Evolutionary conservation across 2,329 filamentous ascomycete genomes (phyloP), one percentile per base, ranked within the genome.

Genomic region (Boeremia lycopersici): DNA sequence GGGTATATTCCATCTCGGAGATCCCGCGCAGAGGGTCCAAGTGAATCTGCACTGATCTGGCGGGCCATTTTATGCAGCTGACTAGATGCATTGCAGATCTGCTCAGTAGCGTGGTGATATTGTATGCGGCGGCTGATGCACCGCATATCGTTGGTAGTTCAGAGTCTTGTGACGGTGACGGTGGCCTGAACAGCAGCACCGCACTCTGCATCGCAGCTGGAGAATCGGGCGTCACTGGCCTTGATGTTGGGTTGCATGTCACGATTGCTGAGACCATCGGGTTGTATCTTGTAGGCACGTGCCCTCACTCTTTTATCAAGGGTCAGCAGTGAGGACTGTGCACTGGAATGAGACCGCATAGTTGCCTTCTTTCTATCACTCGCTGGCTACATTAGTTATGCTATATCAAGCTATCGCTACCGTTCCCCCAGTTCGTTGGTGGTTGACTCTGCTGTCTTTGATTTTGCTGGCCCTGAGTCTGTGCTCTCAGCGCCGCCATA

Each of bases 371-470:
- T 23, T 5, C 19, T 5, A 23, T 5, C 5, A 23, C 19, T 23
- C 19, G 19, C 8, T 17, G 19, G 9, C 17, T 36, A 11, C 15
- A 25, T 6, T 25, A 11, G 4, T n/a, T n/a, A 5, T 12, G 29
- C 28, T 39, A 42, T 65, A 72, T 72, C 59, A 72, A 54, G 34
- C 68, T 71, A 31, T 71, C 68, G 3, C 64, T 56, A 13, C 62
- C 67, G 45, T 55, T 64, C 0, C 62, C 64, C 65, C 64, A 68
- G 17, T 56, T 68, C 15, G 46, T 46, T 13, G 26, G 57, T 31
- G 62, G 54, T 40, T 62, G 60, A 33, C 60, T 61, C 25, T 59
- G 63, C 36, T 59, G 60, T 12, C 53, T 56, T 41, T 67, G 68
- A 11, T 60, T 41, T 4, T 64, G 54, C 26, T 68, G 65, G 15